Evolutionary conservation across 2,329 filamentous ascomycete species (phyloP), one percentile per base, ranked within the genome.

Genomic region (Cladorrhinum sp.): DNA sequence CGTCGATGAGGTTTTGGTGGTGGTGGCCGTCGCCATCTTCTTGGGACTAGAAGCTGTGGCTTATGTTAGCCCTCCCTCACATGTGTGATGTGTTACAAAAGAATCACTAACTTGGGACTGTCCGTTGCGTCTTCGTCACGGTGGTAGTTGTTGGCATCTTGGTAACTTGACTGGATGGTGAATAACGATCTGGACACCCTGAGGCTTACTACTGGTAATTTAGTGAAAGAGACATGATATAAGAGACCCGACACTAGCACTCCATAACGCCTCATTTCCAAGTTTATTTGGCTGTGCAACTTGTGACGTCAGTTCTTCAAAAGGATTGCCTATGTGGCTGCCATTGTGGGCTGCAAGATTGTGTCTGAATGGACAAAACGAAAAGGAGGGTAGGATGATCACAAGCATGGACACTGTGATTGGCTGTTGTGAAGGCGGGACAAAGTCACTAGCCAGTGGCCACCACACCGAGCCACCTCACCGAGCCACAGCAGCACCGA

Each of bases 31-130:
- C 51, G 51, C 32, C 32, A 36, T 55, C n/a, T 50, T 57, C 49
- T 60, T 60, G 5, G 53, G 29, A 2, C 52, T 56, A 5, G 58
- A 56, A 24, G 58, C 58, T 56, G 38, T 50, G 2, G 22, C 41
- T 12, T 13, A 2, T 45, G 55, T 32, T 16, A 24, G 52, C 12
- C 6, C 10, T 25, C 38, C 22, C 24, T 48, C 3, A 12, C 12
- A 25, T 29, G 27, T 23, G 9, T 24, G 23, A 36, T 23, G 23
- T 36, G 13, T 52, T 41, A 36, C 8, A 36, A 13, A 1, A 32
- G 32, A 8, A 25, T 45, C 18, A 50, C 50, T 58, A 23, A 61
- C 59, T 29, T 16, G 41, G 48, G 6, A 55, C 55, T 32, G 29
- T 23, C 1, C n/a, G 23, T 29, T 56, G 53, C 13, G 41, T 23